phyloP scores from a whole-genome alignment of 176 grass and related monocot species.

The Eleusine coracana region DNA sequence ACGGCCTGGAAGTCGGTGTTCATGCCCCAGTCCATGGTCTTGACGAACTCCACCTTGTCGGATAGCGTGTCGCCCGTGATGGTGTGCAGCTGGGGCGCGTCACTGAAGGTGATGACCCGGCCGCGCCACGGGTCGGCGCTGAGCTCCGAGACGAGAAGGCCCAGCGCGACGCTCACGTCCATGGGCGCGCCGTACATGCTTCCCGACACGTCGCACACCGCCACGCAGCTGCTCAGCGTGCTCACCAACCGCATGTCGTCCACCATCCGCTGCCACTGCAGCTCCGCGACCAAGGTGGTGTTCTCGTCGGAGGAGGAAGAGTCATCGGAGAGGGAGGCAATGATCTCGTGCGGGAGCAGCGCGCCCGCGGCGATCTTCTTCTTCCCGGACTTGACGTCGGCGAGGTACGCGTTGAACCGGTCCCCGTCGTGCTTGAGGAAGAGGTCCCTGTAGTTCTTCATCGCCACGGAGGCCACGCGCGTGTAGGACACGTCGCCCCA shows the following conservation, averaged over 20 bases:
- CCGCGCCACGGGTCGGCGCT: slow-evolving; percentile 80
- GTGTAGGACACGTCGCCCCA: slow-evolving; percentile 70
- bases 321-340: slow-evolving; percentile 32
- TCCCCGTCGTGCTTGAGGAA: slow-evolving; percentile 69
- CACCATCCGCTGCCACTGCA: slow-evolving; percentile 76
- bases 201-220: slow-evolving; percentile 78
- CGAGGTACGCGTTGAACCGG: slow-evolving; percentile 65
- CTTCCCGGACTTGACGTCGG: slow-evolving; percentile 55
- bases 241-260: slow-evolving; percentile 56
- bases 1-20: slow-evolving; percentile 46
- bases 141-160: slow-evolving; percentile 77
- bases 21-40: slow-evolving; percentile 20
- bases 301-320: neutral
- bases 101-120: slow-evolving; percentile 67
- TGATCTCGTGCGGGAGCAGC: slow-evolving; percentile 75
- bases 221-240: slow-evolving; percentile 63
- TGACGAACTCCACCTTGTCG: slow-evolving; percentile 57
- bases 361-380: slow-evolving; percentile 67
- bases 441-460: slow-evolving; percentile 75
- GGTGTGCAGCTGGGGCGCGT: slow-evolving; percentile 41
- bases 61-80: slow-evolving; percentile 9
- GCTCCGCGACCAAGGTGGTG: slow-evolving; percentile 38
- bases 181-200: slow-evolving; percentile 70
- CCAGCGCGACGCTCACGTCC: slow-evolving; percentile 75
- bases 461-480: slow-evolving; percentile 76